Evolutionary conservation across 2,329 filamentous ascomycete species (phyloP), one percentile per base, ranked within the genome.

Genomic region (Elsinoe perseae): DNA sequence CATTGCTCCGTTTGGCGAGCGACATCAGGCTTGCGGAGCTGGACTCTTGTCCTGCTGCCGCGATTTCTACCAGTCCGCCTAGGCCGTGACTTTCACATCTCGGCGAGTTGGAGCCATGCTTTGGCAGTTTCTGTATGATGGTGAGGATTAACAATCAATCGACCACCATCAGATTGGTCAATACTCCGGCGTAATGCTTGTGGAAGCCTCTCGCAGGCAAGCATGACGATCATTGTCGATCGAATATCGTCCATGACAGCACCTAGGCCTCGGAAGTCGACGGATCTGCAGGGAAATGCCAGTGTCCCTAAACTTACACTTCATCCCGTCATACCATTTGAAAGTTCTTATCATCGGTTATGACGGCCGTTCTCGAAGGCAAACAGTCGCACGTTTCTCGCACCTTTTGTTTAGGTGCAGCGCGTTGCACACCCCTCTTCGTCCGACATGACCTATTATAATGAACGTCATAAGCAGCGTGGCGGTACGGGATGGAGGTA

Each of bases 251-350:
- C 25, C 25, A 32, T 16, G 27, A 50, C 16, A 32, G 44, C 28
- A 28, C 3, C 14, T 32, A 12, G 44, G 32, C 32, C 44, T 50
- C 44, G 44, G 44, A 50, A 16, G 25, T 9, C 44, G 3, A 50
- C 44, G 44, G 44, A 50, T 30, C 27, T 70, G 68, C 48, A 50
- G 3, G 6, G 25, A n/a, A 18, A 38, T 12, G 43, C 30, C 20
- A 34, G 20, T 23, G 30, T 48, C 21, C 48, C 54, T 32, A 44
- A 5, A 27, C 20, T 44, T 10, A 44, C 21, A 44, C 9, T 44
- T 12, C 10, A 14, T 44, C n/a, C 40, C 40, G 40, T 44, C 40
- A 44, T 27, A 44, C 20, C 40, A 44, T 44, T 12, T 44, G 10
- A n/a, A 44, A 3, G 40, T 18, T 21, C 25, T 9, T 21, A 25